A percentile compares a stretch with the other conserved stretches of the same genome.
Conservation (phyloP, 2,329 filamentous ascomycete species). For the Chaetomium strumarium region DNA sequence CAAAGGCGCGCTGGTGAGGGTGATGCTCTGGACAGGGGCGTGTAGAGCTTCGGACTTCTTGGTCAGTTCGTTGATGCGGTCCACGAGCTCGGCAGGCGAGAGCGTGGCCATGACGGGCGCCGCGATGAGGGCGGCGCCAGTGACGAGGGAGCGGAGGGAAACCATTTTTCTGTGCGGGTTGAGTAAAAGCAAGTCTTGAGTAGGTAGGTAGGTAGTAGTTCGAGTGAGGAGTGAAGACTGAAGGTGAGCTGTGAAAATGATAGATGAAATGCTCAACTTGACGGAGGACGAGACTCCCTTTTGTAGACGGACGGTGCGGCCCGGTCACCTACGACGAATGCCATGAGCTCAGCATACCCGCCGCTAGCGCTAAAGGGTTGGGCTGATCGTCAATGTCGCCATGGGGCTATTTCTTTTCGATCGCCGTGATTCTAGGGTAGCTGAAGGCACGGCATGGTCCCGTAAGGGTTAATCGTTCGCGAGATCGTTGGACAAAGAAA, state of each 20-base stretch:
- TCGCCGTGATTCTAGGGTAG: too few relatives aligned
- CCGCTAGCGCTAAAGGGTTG: too few relatives aligned
- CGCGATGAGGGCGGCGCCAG: constrained; percentile 15
- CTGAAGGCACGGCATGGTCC: too few relatives aligned
- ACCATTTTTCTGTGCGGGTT: constrained; percentile 13
- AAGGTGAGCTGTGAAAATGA: background rate
- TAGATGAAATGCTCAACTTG: background rate
- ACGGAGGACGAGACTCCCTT: background rate
- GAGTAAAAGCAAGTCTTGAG: background rate
- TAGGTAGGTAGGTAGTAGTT: background rate
- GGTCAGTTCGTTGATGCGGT: constrained; percentile 25
- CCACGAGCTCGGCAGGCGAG: constrained; percentile 21
- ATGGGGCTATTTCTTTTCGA: too few relatives aligned
- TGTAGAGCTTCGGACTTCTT: constrained; percentile 26
- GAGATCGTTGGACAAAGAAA: too few relatives aligned
- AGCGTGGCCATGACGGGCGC: constrained; percentile 17
- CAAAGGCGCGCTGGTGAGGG: constrained; percentile 25
- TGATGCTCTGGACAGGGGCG: constrained; percentile 25
- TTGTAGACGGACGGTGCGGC: background rate
- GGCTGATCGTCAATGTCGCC: too few relatives aligned
- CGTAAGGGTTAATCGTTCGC: too few relatives aligned
- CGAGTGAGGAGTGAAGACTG: background rate
- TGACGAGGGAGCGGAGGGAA: constrained; percentile 15
- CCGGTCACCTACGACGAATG: too few relatives aligned
- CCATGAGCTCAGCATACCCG: too few relatives aligned